phyloP scores from a whole-genome alignment of 2,329 filamentous ascomycete genomes.

The Xylariaceae sp. region DNA sequence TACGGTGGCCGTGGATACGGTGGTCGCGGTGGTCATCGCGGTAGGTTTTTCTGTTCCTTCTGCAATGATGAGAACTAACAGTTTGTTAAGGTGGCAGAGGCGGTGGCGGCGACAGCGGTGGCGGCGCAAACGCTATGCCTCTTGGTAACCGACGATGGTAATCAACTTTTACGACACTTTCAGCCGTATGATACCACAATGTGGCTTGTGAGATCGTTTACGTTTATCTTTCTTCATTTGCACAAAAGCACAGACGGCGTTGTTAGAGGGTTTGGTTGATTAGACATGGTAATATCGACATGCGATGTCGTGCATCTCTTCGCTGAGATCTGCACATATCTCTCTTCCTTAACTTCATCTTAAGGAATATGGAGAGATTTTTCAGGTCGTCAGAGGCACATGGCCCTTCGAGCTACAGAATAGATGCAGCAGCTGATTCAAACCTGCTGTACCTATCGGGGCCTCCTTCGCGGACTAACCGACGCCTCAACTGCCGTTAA shows the following conservation, averaged over 20 bases:
- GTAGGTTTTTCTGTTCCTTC: conserved; percentile 28
- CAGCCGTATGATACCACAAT: conserved; percentile 18
- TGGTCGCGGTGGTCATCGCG: conserved; percentile 58
- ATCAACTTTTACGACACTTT: conserved; percentile 21
- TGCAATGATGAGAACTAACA: conserved; percentile 15
- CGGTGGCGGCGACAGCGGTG: conserved; percentile 49
- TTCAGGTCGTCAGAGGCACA: conserved; percentile 6
- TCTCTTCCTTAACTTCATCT: conserved; percentile 26
- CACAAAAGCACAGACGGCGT: conserved; percentile 44
- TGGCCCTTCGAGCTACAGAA: conserved; percentile 7
- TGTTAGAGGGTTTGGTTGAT: conserved; percentile 42
- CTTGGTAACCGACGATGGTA: conserved; percentile 45
- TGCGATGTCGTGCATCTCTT: conserved; percentile 32
- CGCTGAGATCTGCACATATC: conserved; percentile 28
- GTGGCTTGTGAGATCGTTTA: conserved; percentile 23
- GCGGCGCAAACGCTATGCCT: conserved; percentile 49
- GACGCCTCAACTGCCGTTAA: conserved; percentile 19
- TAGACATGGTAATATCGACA: conserved; percentile 41
- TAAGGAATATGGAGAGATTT: conserved; percentile 18
- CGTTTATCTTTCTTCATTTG: conserved; percentile 29
- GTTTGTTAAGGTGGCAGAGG: conserved; percentile 46
- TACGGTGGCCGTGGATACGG: conserved; percentile 72
- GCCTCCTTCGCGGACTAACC: conserved; percentile 19
- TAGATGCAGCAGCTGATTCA: conserved; percentile 20
- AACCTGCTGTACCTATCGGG: conserved; percentile 9